A percentile compares a stretch with the other conserved stretches of the same genome.
These are phyloP conservation scores for Mycena alexandri DNA, from an alignment of 768 basidiomycete species.

Conservation along the genomic window DNA sequence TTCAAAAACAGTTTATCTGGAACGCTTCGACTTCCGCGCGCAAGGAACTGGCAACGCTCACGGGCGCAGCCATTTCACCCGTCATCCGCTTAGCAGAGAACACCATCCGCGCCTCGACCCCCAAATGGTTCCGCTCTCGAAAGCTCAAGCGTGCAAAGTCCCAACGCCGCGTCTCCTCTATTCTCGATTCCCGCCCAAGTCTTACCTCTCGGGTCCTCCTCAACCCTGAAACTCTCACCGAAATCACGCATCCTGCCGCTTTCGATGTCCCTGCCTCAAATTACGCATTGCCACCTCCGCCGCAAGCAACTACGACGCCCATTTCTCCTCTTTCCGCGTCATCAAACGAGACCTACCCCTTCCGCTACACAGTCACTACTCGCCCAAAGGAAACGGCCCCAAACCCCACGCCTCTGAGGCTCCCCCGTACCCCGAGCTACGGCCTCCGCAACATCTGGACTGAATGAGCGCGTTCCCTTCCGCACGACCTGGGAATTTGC, in stretches of 20 bases:
- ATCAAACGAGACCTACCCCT: neutral
- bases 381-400: neutral
- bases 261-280: neutral
- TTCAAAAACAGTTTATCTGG: conserved; percentile 10
- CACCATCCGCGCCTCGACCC: conserved; percentile 8
- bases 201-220: neutral
- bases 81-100: conserved; percentile 14
- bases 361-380: neutral
- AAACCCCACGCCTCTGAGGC: conserved; percentile 1
- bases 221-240: conserved; percentile 1
- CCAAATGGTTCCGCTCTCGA: conserved; percentile 13
- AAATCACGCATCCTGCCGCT: neutral
- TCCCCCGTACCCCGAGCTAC: conserved; percentile 1
- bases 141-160: conserved; percentile 1
- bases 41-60: neutral
- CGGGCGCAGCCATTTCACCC: conserved; percentile 6
- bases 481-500: too few species aligned
- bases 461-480: too few species aligned
- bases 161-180: conserved; percentile 16
- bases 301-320: neutral
- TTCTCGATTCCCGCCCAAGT: conserved; percentile 16
- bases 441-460: neutral
- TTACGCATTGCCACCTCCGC: neutral
- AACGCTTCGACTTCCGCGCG: conserved; percentile 11
- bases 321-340: neutral